phyloP scores from a whole-genome alignment of 2,329 filamentous ascomycete species.

The Daldinia sp. region DNA sequence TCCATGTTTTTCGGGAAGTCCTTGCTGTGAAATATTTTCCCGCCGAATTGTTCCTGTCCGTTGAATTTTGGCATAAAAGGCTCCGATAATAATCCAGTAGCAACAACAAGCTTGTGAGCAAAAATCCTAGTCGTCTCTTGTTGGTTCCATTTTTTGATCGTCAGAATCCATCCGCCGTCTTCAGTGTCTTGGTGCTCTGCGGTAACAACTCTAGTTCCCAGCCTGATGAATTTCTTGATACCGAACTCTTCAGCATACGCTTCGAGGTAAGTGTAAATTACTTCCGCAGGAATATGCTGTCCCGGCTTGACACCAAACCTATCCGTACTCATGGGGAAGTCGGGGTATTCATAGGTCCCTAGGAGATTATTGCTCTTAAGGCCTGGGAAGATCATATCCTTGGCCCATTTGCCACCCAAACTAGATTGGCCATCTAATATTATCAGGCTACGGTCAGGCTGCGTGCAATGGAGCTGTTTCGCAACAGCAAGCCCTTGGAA shows the following conservation, averaged over 20 bases:
- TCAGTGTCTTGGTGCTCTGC: not conserved
- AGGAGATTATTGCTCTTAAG: constrained; percentile 81
- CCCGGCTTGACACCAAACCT: constrained; percentile 61
- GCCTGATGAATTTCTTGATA: not conserved
- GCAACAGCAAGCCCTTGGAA: not conserved
- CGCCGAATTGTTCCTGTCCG: not conserved
- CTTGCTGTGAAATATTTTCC: constrained; percentile 1
- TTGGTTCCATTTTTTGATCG: not conserved
- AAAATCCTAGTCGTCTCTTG: not conserved
- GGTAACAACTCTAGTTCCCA: not conserved
- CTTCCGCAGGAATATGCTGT: not conserved
- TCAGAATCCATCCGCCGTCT: not conserved
- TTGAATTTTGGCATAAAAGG: not conserved
- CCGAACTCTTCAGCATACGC: not conserved
- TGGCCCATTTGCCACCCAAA: not conserved
- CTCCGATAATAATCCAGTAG: not conserved
- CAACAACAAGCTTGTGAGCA: not conserved
- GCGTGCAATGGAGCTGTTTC: not conserved
- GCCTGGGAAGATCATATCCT: constrained; percentile 67
- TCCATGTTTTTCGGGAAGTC: constrained; percentile 45
- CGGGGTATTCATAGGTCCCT: constrained; percentile 79
- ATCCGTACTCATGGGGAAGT: constrained; percentile 75
- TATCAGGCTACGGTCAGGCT: not conserved
- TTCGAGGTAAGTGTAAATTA: not conserved
- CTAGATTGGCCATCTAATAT: not conserved